phyloP scores from a whole-genome alignment of 2,329 filamentous ascomycete species.

The Talaromyces sp. region DNA sequence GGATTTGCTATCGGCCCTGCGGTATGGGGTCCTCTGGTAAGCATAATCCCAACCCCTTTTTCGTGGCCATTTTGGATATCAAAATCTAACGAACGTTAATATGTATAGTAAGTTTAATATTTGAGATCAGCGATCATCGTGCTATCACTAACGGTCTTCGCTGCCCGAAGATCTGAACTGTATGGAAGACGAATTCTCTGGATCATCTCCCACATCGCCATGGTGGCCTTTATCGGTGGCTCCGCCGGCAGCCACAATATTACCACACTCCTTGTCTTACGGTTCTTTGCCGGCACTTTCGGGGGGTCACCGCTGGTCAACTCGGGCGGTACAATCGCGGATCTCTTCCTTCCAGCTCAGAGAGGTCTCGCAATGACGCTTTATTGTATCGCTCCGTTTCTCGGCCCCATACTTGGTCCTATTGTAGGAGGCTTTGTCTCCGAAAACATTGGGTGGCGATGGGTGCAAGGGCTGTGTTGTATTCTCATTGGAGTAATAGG shows the following conservation, averaged over 20 bases:
- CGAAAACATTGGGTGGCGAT: constrained; percentile 42
- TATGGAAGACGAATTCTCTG: constrained; percentile 48
- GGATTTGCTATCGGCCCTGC: constrained; percentile 28
- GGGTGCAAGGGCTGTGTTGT: constrained; percentile 41
- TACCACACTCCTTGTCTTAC: constrained; percentile 53
- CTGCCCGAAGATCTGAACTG: constrained; percentile 5
- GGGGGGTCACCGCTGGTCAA: constrained; percentile 43
- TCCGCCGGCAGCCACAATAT: constrained; percentile 53
- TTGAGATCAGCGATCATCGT: background rate
- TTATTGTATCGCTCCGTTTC: constrained; percentile 42
- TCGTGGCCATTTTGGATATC: background rate
- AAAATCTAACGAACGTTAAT: background rate
- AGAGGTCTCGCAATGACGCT: constrained; percentile 40
- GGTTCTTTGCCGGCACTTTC: constrained; percentile 50
- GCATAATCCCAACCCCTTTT: background rate
- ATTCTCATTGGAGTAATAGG: constrained; percentile 42
- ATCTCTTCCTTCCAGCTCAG: constrained; percentile 41
- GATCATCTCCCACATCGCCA: constrained; percentile 50
- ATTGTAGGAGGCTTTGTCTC: constrained; percentile 50
- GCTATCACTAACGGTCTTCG: background rate
- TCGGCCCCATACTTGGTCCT: constrained; percentile 47
- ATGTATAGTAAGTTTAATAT: background rate
- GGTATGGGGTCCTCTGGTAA: constrained; percentile 27
- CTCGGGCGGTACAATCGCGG: constrained; percentile 44
- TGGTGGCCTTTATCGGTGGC: constrained; percentile 56